phyloP scores from a whole-genome alignment of 148 eudicot species.

The Selenicereus undatus region DNA sequence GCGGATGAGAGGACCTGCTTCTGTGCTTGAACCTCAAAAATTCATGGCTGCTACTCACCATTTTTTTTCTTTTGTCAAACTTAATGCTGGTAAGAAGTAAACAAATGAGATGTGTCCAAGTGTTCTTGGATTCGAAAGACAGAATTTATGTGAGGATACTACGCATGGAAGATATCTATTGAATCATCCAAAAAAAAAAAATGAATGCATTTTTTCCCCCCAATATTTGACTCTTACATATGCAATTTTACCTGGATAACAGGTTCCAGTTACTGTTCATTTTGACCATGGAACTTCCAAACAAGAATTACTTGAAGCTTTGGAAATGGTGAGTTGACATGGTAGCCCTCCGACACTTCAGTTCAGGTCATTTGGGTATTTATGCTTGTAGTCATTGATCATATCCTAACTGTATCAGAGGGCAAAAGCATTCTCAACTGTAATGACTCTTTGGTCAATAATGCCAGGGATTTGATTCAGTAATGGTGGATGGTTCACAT shows the following conservation, averaged over 20 bases:
- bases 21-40: too few species aligned
- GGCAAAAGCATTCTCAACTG: background rate
- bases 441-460: background rate
- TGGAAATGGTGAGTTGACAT: constrained; percentile 62
- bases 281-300: constrained; percentile 94
- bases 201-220: background rate
- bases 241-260: constrained; percentile 14
- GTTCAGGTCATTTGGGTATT: background rate
- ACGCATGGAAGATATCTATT: background rate
- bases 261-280: constrained; percentile 95
- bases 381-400: background rate
- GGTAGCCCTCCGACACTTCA: background rate
- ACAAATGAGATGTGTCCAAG: background rate
- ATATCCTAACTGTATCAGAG: background rate
- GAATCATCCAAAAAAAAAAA: background rate
- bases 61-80: background rate
- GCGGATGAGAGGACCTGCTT: background rate
- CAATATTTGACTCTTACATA: background rate
- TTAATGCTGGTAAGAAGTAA: background rate
- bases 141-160: too few species aligned
- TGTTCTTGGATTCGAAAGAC: background rate
- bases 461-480: constrained; percentile 81
- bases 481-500: constrained; percentile 98
- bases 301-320: constrained; percentile 72
- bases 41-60: too few species aligned